Base-by-base conservation (phyloP, 2,329 filamentous ascomycete genomes). In the Gyromitra esculenta region DNA sequence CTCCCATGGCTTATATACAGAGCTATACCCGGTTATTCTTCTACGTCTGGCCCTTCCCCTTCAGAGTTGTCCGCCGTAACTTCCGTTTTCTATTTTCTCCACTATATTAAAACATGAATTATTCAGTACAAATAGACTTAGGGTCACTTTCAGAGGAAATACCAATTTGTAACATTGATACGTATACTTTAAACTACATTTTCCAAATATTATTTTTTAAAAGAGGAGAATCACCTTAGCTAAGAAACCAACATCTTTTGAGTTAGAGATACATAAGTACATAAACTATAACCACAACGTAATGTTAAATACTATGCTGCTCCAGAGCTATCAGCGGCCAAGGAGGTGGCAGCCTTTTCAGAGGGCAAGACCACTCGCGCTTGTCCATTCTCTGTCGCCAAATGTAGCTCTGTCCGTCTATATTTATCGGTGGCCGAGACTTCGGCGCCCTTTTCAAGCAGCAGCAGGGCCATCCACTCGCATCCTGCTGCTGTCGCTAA, bases 401-500 rank as follows among this genome's bases (percentile, higher is more conserved):
- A 25, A 13, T 48, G 37, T 5, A 63, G n/a, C n/a, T 6, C 39
- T 15, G 59, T 35, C 8, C 9, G 13, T 25, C 18, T 5, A 1
- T 2, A 21, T 5, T 31, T 0, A 45, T 48, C 59, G 5, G 39
- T 1, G 11, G 18, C 37, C 13, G 59, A 48, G 11, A 45, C 13
- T 13, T 63, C 18, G 18, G 18, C 59, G 13, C 59, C 59, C 45
- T 48, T 43, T 11, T 35, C 59, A 31, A 63, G 59, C 21, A 63
- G 41, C 11, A 48, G 11, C 18, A 25, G 8, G 18, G 45, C 39
- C 7, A 45, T 39, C 8, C 18, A 2, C 41, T 25, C 18, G 18
- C 45, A 8, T 18, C 59, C 39, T 5, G 5, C 1, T 1, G 11
- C n/a, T 45, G 59, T 18, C 11, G 59, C 59, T 4, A 6, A 13